phyloP scores from a whole-genome alignment of 2,329 filamentous ascomycete species.

The Colletotrichum sp. region DNA sequence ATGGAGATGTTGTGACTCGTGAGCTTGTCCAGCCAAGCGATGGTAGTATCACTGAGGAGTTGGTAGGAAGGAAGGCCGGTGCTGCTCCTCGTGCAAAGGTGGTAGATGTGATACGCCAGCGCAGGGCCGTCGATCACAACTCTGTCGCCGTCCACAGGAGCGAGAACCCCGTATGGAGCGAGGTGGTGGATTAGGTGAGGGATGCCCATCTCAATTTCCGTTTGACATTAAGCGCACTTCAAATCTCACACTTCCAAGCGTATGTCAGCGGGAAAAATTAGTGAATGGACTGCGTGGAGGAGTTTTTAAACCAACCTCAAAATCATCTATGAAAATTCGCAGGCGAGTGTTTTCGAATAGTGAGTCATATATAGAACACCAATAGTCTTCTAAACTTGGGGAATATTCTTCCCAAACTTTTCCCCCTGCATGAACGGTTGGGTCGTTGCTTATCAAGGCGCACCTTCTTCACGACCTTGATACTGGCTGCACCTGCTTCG shows the following conservation, averaged over 20 bases:
- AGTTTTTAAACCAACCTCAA: background rate
- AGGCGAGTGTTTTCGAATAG: background rate
- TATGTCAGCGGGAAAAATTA: fast-evolving
- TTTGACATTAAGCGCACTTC: background rate
- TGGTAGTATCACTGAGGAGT: constrained; percentile 63
- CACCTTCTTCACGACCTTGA: background rate
- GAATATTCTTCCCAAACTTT: background rate
- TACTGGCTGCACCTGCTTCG: background rate
- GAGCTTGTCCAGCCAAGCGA: constrained; percentile 69
- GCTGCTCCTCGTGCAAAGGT: constrained; percentile 56
- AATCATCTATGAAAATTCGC: background rate
- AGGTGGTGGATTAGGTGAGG: constrained; percentile 59
- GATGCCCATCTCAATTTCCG: constrained; percentile 58
- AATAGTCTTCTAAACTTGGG: background rate
- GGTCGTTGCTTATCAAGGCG: background rate
- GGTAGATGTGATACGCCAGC: constrained; percentile 75
- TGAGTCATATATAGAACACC: background rate
- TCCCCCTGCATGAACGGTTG: fast-evolving
- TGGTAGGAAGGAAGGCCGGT: constrained; percentile 66
- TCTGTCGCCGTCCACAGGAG: constrained; percentile 42
- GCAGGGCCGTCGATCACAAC: constrained; percentile 79
- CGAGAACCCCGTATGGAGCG: constrained; percentile 53
- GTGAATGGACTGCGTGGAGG: fast-evolving
- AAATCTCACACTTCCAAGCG: background rate
- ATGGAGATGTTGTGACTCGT: constrained; percentile 60